Conservation (phyloP, 345 rosid genomes). For the Pugionium cornutum region DNA sequence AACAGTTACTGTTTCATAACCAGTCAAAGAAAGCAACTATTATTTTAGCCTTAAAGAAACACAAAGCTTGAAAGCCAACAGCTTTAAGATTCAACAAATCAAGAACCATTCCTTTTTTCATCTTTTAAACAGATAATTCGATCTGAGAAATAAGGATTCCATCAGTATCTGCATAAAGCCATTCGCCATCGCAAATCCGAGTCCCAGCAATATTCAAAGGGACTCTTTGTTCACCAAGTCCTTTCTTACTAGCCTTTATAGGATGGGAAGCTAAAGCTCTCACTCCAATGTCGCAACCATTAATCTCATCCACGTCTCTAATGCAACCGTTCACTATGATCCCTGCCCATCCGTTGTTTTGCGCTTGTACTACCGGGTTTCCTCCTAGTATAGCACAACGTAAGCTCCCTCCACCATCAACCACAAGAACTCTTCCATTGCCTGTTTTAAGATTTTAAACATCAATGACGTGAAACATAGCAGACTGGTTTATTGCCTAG, state of each 20-base stretch:
- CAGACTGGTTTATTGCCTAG: background rate
- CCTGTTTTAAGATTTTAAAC: conserved; percentile 17
- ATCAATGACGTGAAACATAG: background rate
- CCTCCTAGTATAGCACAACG: conserved; percentile 81
- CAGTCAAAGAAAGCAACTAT: no score
- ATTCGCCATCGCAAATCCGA: conserved; percentile 71
- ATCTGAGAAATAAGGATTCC: conserved; percentile 66
- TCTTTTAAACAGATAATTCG: conserved; percentile 60
- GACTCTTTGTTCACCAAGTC: conserved; percentile 71
- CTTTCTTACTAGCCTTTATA: conserved; percentile 81
- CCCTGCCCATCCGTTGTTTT: conserved; percentile 89
- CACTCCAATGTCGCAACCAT: conserved; percentile 85
- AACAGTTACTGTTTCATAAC: no score
- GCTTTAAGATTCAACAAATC: background rate
- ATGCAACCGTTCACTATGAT: conserved; percentile 82
- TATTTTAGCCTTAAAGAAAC: no score
- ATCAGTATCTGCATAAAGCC: conserved; percentile 85
- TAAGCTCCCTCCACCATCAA: conserved; percentile 75
- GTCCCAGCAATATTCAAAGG: conserved; percentile 62
- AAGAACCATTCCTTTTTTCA: conserved; percentile 1
- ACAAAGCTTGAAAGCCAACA: no score
- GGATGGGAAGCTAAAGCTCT: conserved; percentile 84
- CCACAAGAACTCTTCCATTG: conserved; percentile 76
- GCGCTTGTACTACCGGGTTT: conserved; percentile 84
- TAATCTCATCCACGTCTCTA: conserved; percentile 80